Evolutionary conservation across 176 grass and related monocot genomes (phyloP).

Genomic region (Musa itinerans): DNA sequence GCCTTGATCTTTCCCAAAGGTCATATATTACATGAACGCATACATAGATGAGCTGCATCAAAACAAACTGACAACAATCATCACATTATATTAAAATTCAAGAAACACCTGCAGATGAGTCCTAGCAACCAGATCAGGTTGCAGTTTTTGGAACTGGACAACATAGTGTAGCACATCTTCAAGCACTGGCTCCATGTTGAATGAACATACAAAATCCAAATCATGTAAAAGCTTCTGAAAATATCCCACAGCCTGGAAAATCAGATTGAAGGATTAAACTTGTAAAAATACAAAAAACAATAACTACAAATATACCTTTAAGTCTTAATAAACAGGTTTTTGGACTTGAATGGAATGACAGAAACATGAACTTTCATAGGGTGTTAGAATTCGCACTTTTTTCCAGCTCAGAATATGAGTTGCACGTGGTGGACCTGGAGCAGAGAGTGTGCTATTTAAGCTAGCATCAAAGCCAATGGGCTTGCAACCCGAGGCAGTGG

Average conservation of each 20-base stretch:
- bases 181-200: conserved; percentile 48
- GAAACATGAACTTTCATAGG: background rate
- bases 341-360: conserved; percentile 4
- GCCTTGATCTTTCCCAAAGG: background rate
- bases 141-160: conserved; percentile 74
- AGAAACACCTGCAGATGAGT: conserved; percentile 76
- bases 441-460: conserved; percentile 68
- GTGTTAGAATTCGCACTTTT: conserved; percentile 43
- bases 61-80: background rate
- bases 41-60: background rate
- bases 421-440: conserved; percentile 71
- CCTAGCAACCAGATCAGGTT: conserved; percentile 85
- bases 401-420: conserved; percentile 74
- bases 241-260: conserved; percentile 65
- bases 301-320: background rate
- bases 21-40: background rate
- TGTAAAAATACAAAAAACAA: background rate
- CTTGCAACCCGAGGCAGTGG: conserved; percentile 74
- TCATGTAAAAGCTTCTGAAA: conserved; percentile 93
- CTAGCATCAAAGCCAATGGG: conserved; percentile 92
- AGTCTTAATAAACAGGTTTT: background rate
- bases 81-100: background rate
- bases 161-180: conserved; percentile 71
- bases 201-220: conserved; percentile 67
- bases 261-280: conserved; percentile 3